phyloP scores from a whole-genome alignment of 345 rosid species.

The Arabis hirsuta region DNA sequence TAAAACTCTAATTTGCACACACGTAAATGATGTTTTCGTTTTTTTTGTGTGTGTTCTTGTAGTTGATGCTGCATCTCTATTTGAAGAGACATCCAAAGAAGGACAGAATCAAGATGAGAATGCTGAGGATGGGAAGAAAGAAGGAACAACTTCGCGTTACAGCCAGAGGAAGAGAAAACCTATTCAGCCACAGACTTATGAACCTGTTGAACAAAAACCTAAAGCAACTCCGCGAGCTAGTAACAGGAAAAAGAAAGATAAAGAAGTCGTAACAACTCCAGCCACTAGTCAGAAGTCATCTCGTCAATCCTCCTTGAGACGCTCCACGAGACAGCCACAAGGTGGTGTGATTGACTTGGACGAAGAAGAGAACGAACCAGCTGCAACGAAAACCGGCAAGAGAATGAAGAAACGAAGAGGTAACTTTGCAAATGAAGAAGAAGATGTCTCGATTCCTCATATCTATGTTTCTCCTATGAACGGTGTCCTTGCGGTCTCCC shows the following conservation, averaged over 20 bases:
- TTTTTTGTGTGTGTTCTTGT: background rate
- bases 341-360: conserved; percentile 29
- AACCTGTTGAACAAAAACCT: conserved; percentile 31
- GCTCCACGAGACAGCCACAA: conserved; percentile 34
- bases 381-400: conserved; percentile 15
- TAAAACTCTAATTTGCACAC: background rate
- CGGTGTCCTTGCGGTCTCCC: conserved; percentile 40
- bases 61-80: conserved; percentile 44
- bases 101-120: conserved; percentile 36
- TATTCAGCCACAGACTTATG: conserved; percentile 32
- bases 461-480: conserved; percentile 44
- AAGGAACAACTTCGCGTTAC: conserved; percentile 34
- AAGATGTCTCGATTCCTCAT: conserved; percentile 41
- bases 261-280: conserved; percentile 18
- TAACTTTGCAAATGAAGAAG: conserved; percentile 23
- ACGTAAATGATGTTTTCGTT: background rate
- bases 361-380: conserved; percentile 29
- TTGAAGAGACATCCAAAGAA: conserved; percentile 34
- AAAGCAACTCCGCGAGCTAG: conserved; percentile 28
- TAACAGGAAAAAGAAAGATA: conserved; percentile 48
- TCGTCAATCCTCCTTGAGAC: conserved; percentile 36
- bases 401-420: conserved; percentile 35
- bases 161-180: conserved; percentile 50
- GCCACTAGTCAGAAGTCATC: conserved; percentile 41
- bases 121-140: conserved; percentile 18